Percentiles rank a stretch among this genome's conserved stretches.
Evolutionary conservation across 2,329 filamentous ascomycete species (phyloP).

Genomic region (Paraconiothyrium brasiliense): DNA sequence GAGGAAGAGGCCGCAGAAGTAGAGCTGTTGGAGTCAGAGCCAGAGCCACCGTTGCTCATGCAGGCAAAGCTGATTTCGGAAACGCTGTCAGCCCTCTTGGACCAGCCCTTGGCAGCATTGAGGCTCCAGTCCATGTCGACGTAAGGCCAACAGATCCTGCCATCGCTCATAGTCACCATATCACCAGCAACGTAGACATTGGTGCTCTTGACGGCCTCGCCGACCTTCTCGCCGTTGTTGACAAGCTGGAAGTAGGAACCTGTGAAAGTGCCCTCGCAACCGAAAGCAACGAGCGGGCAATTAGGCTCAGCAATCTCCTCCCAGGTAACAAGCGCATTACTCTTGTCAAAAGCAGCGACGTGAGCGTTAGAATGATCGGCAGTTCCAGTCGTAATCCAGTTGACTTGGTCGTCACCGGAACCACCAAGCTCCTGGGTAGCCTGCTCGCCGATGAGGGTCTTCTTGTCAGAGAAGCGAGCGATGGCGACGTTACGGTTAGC

Average conservation of each 20-base stretch:
- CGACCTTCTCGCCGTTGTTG: slow-evolving; percentile 62
- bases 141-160: slow-evolving; percentile 70
- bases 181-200: slow-evolving; percentile 70
- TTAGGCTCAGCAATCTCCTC: slow-evolving; percentile 67
- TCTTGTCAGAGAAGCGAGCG: slow-evolving; percentile 66
- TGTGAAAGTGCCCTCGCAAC: slow-evolving; percentile 66
- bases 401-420: slow-evolving; percentile 67
- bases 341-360: slow-evolving; percentile 63
- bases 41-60: slow-evolving; percentile 39
- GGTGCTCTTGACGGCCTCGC: slow-evolving; percentile 59
- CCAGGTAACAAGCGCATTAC: slow-evolving; percentile 66
- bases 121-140: slow-evolving; percentile 64
- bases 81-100: slow-evolving; percentile 28
- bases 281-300: slow-evolving; percentile 67
- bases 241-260: slow-evolving; percentile 70
- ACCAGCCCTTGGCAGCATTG: slow-evolving; percentile 52
- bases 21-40: slow-evolving; percentile 4
- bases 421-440: slow-evolving; percentile 65
- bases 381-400: slow-evolving; percentile 65
- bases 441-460: slow-evolving; percentile 63
- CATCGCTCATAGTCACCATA: slow-evolving; percentile 68
- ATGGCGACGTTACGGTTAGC: slow-evolving; percentile 69
- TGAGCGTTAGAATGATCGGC: slow-evolving; percentile 68
- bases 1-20: slow-evolving; percentile 16
- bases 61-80: slow-evolving; percentile 66